Evolutionary conservation across 1,284 basidiomycete species (phyloP), one percentile per base, ranked within the genome.

Genomic region (Moesziomyces parantarcticus): DNA sequence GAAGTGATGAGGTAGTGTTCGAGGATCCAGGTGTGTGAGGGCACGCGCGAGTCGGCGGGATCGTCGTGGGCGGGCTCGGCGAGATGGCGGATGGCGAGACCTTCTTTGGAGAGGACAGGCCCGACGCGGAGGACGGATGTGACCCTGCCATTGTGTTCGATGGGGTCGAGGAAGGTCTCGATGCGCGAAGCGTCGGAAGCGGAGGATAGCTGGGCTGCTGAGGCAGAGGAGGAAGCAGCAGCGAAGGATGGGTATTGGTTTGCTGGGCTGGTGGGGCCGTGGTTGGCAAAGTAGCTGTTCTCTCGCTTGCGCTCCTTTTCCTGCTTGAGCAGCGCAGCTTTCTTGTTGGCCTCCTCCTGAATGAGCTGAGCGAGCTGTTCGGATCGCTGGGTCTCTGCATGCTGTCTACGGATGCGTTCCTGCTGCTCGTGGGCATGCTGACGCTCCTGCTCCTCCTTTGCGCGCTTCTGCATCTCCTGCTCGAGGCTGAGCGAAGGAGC

Each of bases 391-490:
- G 69, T 66, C 42, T 80, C 78, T 3, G 59, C 72, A 29, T 66
- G 59, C 39, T 56, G 49, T 34, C 44, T 70, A 25, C 50, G 57
- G 11, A 50, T 59, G 25, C 42, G 43, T 39, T 77, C 77, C 43
- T 77, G 51, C 16, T 59, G 59, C 16, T 58, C 53, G 23, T 60
- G 54, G 29, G 63, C 64, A n/a, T 59, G 26, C 23, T 74, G 66
- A 3, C 45, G 60, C 26, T 69, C 52, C 40, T 82, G 65, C 39
- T 76, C 75, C n/a, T 74, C 76, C 20, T 57, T 57, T 21, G 64
- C 76, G 13, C 81, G 65, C 36, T 74, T 71, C 48, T 73, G 62
- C 79, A 77, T 81, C 26, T 79, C 78, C 58, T 83, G 76, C 46
- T 82, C 79, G 29, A 82, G 64, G 51, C 80, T 81, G 26, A 78